Evolutionary conservation across 179 eudicot genomes (phyloP).

Genomic region (Gypsophila paniculata): DNA sequence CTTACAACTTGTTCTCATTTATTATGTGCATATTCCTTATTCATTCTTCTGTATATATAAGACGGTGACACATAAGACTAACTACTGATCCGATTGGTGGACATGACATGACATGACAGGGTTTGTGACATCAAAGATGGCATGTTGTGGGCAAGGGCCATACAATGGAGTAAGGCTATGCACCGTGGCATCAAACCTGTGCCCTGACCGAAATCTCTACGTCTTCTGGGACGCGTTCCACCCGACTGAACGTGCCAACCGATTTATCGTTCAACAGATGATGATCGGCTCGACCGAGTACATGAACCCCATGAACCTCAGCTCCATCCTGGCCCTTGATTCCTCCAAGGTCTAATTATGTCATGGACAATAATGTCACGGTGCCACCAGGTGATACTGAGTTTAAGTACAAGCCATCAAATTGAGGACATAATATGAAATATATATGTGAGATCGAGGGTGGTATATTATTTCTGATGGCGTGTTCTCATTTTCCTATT

Average conservation of each 20-base stretch:
- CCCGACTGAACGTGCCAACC: slow-evolving; percentile 33
- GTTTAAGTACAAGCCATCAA: background rate
- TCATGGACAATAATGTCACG: background rate
- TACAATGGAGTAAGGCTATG: slow-evolving; percentile 37
- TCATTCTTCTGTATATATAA: too few species aligned
- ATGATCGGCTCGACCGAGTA: slow-evolving; percentile 31
- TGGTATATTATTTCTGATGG: too few species aligned
- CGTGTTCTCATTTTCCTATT: background rate
- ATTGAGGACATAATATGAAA: too few species aligned
- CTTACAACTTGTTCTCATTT: too few species aligned
- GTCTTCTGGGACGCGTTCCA: slow-evolving; percentile 44
- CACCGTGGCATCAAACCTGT: slow-evolving; percentile 30
- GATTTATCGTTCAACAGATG: slow-evolving; percentile 36
- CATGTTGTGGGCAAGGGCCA: slow-evolving; percentile 48
- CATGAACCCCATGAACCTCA: slow-evolving; percentile 42
- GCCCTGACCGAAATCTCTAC: slow-evolving; percentile 28
- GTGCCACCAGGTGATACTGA: background rate
- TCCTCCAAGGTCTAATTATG: background rate
- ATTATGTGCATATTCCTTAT: too few species aligned
- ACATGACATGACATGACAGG: slow-evolving; percentile 19
- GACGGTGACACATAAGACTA: too few species aligned
- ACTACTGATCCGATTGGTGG: too few species aligned
- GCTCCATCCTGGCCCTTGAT: slow-evolving; percentile 36
- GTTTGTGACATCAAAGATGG: slow-evolving; percentile 32
- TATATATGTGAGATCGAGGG: too few species aligned